Conservation (phyloP, 345 rosid species). For the Brassica napus region Da-Ae NC_063444.1:45260001-45260500, state of each 20-base stretch:
- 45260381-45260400: too few relatives aligned
- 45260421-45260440: too few relatives aligned
- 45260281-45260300: not conserved
- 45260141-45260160: constrained; percentile 13
- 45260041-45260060: not conserved
- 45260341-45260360: too few relatives aligned
- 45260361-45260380: too few relatives aligned
- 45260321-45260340: not conserved
- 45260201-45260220: constrained; percentile 16
- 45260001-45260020: constrained; percentile 16
- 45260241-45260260: not conserved
- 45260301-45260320: not conserved
- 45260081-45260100: constrained; percentile 27
- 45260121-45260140: constrained; percentile 17
- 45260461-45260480: too few relatives aligned
- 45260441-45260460: too few relatives aligned
- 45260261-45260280: not conserved
- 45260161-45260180: constrained; percentile 10
- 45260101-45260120: constrained; percentile 11
- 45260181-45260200: constrained; percentile 11
- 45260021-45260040: constrained; percentile 7
- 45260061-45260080: not conserved
- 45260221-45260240: not conserved
- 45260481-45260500: too few relatives aligned
- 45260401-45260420: too few relatives aligned